These are phyloP conservation scores for Aquanectria penicillioides DNA, from an alignment of 2,329 filamentous ascomycete species.

Conservation along the genomic window DNA sequence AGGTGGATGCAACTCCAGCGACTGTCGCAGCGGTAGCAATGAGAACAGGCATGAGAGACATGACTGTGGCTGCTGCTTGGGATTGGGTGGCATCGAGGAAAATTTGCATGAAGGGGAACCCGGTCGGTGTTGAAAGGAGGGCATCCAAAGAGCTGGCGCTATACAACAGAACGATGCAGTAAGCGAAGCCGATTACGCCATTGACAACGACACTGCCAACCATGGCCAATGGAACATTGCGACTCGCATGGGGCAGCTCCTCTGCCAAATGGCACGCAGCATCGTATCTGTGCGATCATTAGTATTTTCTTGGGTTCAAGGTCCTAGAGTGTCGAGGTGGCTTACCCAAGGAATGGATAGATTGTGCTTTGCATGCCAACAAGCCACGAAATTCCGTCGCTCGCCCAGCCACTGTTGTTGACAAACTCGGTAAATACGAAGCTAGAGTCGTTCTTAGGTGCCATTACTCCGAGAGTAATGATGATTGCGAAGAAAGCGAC, in stretches of 20 bases:
- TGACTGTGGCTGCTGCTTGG: conserved; percentile 36
- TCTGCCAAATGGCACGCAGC: conserved; percentile 47
- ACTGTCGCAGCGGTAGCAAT: conserved; percentile 44
- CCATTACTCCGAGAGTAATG: conserved; percentile 44
- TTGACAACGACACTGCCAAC: conserved; percentile 51
- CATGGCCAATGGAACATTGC: conserved; percentile 48
- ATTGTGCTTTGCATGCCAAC: conserved; percentile 45
- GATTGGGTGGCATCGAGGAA: conserved; percentile 45
- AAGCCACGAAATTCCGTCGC: conserved; percentile 46
- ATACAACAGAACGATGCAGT: conserved; percentile 55
- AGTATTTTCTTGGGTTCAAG: not conserved
- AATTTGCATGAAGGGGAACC: conserved; percentile 56
- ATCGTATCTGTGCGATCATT: conserved; percentile 40
- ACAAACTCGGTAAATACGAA: conserved; percentile 47
- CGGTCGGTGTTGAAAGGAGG: conserved; percentile 51
- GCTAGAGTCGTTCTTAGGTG: conserved; percentile 39
- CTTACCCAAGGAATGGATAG: conserved; percentile 48
- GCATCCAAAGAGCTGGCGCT: conserved; percentile 50
- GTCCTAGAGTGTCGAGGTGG: no score
- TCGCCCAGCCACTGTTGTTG: conserved; percentile 47
- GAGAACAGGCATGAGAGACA: conserved; percentile 42
- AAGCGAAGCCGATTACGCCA: conserved; percentile 56
- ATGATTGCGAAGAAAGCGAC: conserved; percentile 42
- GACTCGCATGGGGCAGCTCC: conserved; percentile 46
- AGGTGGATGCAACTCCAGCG: conserved; percentile 48